phyloP scores from a whole-genome alignment of 2,329 filamentous ascomycete species.

The Beauveria scarabaeidicola region DNA sequence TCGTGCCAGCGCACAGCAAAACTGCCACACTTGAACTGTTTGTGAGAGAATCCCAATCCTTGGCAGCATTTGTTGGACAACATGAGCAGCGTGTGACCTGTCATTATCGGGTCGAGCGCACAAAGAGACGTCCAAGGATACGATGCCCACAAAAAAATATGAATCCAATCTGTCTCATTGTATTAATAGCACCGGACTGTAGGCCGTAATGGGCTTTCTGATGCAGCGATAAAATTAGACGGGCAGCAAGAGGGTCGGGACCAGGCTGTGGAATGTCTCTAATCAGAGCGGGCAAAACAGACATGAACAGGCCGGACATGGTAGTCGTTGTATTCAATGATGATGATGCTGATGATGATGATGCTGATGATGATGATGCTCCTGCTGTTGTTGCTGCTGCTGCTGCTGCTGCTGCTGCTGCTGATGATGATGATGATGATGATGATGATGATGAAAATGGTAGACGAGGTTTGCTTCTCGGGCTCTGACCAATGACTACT shows the following conservation, averaged over 20 bases:
- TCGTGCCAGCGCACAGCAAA: neutral
- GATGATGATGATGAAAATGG: neutral
- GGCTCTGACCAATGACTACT: conserved; percentile 2
- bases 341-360: too few relatives aligned
- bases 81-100: conserved; percentile 6
- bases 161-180: neutral
- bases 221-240: neutral
- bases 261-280: conserved; percentile 1
- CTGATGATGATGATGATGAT: too few relatives aligned
- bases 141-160: conserved; percentile 2
- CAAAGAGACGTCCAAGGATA: neutral
- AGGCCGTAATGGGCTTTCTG: neutral
- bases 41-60: neutral
- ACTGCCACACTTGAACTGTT: neutral
- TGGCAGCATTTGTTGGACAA: conserved; percentile 4
- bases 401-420: too few relatives aligned
- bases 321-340: neutral
- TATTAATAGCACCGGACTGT: conserved; percentile 2
- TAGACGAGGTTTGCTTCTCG: neutral
- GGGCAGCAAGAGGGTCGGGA: neutral
- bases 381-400: too few relatives aligned
- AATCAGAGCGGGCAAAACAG: neutral
- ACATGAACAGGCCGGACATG: neutral
- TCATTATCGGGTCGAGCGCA: neutral
- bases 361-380: too few relatives aligned